Percentiles rank a stretch among this genome's conserved stretches.
These are phyloP conservation scores for Didymellaceae sp. DNA, from an alignment of 2,329 filamentous ascomycete genomes.

Conservation along the genomic window DNA sequence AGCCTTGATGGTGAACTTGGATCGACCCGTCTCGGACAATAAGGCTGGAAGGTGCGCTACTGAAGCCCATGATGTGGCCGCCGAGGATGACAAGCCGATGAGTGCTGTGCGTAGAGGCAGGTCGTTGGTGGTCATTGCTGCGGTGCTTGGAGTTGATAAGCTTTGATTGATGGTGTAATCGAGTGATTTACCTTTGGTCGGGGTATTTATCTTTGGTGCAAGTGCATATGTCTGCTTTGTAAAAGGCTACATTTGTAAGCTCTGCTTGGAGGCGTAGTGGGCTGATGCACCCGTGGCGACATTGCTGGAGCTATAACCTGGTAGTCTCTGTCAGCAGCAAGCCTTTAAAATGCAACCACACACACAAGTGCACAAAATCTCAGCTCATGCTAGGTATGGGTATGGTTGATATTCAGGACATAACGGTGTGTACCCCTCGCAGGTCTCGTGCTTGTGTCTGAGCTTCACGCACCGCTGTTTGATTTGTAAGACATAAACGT, in stretches of 20 bases:
- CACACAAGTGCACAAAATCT: too few relatives aligned
- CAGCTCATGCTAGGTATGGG: too few relatives aligned
- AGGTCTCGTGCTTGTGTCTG: too few relatives aligned
- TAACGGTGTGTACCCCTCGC: too few relatives aligned
- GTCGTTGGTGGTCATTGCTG: background rate
- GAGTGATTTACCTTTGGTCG: too few relatives aligned
- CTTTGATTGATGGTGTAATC: background rate
- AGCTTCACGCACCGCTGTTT: too few relatives aligned
- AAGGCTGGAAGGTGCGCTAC: conserved; percentile 67
- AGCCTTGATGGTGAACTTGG: conserved; percentile 54
- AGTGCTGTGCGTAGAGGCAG: conserved; percentile 39
- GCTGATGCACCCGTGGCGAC: background rate
- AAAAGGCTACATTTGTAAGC: conserved; percentile 12
- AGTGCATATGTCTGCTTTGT: background rate
- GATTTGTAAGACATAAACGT: too few relatives aligned
- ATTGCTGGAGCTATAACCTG: background rate
- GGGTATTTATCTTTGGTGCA: too few relatives aligned
- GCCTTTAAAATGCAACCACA: too few relatives aligned
- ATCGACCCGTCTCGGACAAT: conserved; percentile 46
- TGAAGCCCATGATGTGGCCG: conserved; percentile 62
- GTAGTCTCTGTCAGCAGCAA: conserved; percentile 4
- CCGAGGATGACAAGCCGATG: conserved; percentile 63
- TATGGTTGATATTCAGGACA: too few relatives aligned
- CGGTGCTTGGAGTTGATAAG: background rate
- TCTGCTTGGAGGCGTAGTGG: background rate